phyloP scores from a whole-genome alignment of 345 rosid species.

The Cardamine chenopodiifolia region DNA sequence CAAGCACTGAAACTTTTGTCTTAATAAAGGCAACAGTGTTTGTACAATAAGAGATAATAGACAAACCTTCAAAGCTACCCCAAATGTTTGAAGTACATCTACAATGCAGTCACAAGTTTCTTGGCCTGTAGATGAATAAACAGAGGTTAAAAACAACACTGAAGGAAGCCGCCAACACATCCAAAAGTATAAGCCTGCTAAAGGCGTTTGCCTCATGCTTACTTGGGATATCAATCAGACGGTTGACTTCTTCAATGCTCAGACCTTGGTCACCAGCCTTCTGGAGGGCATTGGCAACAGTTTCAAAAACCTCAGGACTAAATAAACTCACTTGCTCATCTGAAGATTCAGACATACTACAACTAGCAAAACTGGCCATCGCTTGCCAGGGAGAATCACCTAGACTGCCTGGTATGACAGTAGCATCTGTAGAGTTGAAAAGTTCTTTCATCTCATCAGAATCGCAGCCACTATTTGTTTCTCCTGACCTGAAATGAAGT shows the following conservation, averaged over 20 bases:
- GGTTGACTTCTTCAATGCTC: constrained; percentile 63
- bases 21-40: constrained; percentile 1
- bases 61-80: constrained; percentile 78
- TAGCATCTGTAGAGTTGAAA: constrained; percentile 41
- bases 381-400: constrained; percentile 71
- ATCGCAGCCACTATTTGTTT: constrained; percentile 38
- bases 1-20: constrained; percentile 4
- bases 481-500: constrained; percentile 34
- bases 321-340: constrained; percentile 41
- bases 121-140: constrained; percentile 54
- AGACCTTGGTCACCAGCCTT: constrained; percentile 97
- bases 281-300: constrained; percentile 61
- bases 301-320: constrained; percentile 59
- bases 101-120: constrained; percentile 47
- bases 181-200: background rate
- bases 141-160: constrained; percentile 27
- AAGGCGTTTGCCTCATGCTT: constrained; percentile 22
- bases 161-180: constrained; percentile 4
- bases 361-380: constrained; percentile 64
- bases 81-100: constrained; percentile 82
- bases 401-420: constrained; percentile 47
- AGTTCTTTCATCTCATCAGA: constrained; percentile 48
- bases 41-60: constrained; percentile 13
- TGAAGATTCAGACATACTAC: constrained; percentile 46
- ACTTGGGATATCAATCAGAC: constrained; percentile 51